These are phyloP conservation scores for Piedraia hortae DNA, from an alignment of 2,329 filamentous ascomycete genomes.

Conservation along the genomic window DNA sequence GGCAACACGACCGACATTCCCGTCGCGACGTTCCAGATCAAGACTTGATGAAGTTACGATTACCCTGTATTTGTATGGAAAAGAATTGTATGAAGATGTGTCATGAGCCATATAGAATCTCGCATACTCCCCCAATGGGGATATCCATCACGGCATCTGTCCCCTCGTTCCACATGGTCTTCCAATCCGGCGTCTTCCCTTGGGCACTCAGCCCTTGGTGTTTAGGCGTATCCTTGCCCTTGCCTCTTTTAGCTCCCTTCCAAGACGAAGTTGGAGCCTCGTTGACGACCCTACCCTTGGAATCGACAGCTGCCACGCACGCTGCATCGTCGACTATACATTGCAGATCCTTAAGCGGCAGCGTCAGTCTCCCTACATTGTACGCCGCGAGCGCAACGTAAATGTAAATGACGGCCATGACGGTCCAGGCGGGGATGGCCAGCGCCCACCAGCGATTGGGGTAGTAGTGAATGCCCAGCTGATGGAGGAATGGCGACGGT, in stretches of 20 bases:
- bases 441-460: conserved; percentile 95
- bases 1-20: conserved; percentile 74
- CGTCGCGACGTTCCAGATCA: conserved; percentile 82
- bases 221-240: conserved; percentile 6
- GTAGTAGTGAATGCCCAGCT: conserved; percentile 86
- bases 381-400: conserved; percentile 79
- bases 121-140: conserved; percentile 77
- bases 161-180: conserved; percentile 60
- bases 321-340: conserved; percentile 79
- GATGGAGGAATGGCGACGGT: conserved; percentile 71
- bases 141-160: conserved; percentile 97
- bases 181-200: conserved; percentile 35
- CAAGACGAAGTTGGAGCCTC: conserved; percentile 9
- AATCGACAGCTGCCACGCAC: conserved; percentile 58
- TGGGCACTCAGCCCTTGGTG: conserved; percentile 13
- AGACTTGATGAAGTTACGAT: too few relatives aligned
- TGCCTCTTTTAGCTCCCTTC: conserved; percentile 7
- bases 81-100: too few relatives aligned
- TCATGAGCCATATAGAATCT: conserved; percentile 62
- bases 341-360: conserved; percentile 54
- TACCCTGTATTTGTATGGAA: too few relatives aligned
- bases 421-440: conserved; percentile 69
- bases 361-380: conserved; percentile 68
- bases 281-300: conserved; percentile 28
- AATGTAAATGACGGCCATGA: conserved; percentile 71